A percentile compares a stretch with the other conserved stretches of the same genome.
phyloP scores from a whole-genome alignment of 352 stramenopile species.

The Pythium brachiatum region DNA sequence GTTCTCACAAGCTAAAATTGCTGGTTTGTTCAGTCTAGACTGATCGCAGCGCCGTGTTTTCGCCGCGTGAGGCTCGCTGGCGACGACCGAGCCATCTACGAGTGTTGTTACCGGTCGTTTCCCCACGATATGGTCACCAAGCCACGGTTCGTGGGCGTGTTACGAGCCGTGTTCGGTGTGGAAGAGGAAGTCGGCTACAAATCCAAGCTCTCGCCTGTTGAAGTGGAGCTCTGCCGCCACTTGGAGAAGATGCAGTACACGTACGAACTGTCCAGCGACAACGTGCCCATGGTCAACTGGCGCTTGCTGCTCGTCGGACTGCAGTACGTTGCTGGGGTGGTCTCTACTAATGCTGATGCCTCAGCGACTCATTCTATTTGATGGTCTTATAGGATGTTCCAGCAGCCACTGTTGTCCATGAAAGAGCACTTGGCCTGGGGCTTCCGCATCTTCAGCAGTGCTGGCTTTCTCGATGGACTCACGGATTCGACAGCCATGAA shows the following conservation, averaged over 20 bases:
- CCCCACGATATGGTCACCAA: constrained; percentile 67
- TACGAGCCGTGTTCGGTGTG: constrained; percentile 53
- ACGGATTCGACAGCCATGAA: constrained; percentile 32
- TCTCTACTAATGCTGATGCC: background rate
- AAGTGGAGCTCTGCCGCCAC: constrained; percentile 44
- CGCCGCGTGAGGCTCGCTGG: constrained; percentile 48
- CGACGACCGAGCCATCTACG: constrained; percentile 61
- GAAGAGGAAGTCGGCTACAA: constrained; percentile 27
- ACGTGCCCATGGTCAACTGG: constrained; percentile 66
- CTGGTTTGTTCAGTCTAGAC: constrained; percentile 24
- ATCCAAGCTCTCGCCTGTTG: constrained; percentile 19
- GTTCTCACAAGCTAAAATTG: constrained; percentile 3
- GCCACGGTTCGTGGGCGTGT: constrained; percentile 61
- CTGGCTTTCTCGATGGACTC: constrained; percentile 45
- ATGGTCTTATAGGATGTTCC: constrained; percentile 36
- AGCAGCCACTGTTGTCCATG: constrained; percentile 51
- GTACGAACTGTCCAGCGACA: constrained; percentile 50
- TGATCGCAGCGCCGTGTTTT: constrained; percentile 45
- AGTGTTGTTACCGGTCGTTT: constrained; percentile 69
- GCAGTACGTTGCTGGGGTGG: constrained; percentile 28
- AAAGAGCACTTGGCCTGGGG: constrained; percentile 55
- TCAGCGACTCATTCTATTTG: background rate
- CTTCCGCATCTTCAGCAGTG: constrained; percentile 56
- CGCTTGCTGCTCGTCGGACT: constrained; percentile 51
- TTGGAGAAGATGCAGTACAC: constrained; percentile 62